A percentile compares a stretch with the other conserved stretches of the same genome.
Evolutionary conservation across 768 basidiomycete genomes (phyloP).

Genomic region (Asterophora lycoperdoides): DNA sequence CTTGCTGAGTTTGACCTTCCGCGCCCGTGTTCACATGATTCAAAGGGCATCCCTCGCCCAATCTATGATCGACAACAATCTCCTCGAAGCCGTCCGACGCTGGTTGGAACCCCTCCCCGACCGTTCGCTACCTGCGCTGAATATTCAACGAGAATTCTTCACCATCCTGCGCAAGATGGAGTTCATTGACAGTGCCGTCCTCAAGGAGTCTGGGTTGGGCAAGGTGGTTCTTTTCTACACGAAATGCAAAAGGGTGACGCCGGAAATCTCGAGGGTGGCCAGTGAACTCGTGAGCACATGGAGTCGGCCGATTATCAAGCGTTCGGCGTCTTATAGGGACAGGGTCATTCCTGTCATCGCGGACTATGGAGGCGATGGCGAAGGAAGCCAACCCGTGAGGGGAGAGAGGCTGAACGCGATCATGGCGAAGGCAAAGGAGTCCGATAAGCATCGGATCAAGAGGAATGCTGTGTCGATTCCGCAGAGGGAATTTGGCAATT

Average conservation of each 20-base stretch:
- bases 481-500: constrained; percentile 67
- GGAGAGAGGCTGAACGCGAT: constrained; percentile 64
- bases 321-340: constrained; percentile 77
- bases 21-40: constrained; percentile 5
- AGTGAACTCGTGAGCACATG: constrained; percentile 79
- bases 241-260: constrained; percentile 85
- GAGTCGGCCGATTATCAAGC: constrained; percentile 91
- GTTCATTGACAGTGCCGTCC: constrained; percentile 83
- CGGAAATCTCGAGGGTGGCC: constrained; percentile 77
- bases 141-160: constrained; percentile 93
- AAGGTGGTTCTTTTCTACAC: constrained; percentile 93
- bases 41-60: constrained; percentile 79
- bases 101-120: constrained; percentile 97
- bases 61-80: constrained; percentile 92
- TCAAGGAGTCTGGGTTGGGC: constrained; percentile 90
- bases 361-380: constrained; percentile 25
- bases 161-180: constrained; percentile 82
- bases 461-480: constrained; percentile 86
- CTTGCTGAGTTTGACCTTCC: neutral
- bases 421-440: constrained; percentile 59
- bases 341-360: constrained; percentile 60
- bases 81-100: constrained; percentile 80
- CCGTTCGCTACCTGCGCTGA: constrained; percentile 87
- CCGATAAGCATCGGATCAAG: constrained; percentile 63
- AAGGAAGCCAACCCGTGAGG: constrained; percentile 24